Percentiles rank a stretch among this genome's conserved stretches.
These are phyloP conservation scores for Gynostemma pentaphyllum DNA, from an alignment of 306 rosid genomes.

Conservation along the genomic window DNA sequence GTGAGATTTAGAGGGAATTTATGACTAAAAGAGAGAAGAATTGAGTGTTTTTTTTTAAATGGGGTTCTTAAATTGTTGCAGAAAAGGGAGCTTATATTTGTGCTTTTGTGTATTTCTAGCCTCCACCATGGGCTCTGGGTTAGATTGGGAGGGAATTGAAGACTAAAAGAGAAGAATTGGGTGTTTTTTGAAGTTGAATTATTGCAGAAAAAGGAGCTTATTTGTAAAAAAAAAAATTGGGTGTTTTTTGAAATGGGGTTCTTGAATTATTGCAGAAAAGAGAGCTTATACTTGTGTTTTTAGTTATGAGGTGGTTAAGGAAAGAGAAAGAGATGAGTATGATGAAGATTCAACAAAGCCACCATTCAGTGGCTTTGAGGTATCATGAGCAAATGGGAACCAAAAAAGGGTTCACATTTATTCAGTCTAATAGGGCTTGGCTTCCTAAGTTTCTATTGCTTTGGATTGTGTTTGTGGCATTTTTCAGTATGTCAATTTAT, in stretches of 20 bases:
- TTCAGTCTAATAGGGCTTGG: slow-evolving; percentile 72
- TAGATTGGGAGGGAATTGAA: background rate
- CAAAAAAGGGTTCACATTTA: slow-evolving; percentile 52
- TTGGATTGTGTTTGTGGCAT: slow-evolving; percentile 49
- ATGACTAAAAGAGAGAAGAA: no score
- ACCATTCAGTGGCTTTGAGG: slow-evolving; percentile 55
- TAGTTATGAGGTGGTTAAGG: slow-evolving; percentile 35
- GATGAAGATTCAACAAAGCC: slow-evolving; percentile 47
- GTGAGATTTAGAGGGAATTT: background rate
- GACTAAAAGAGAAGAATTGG: no score
- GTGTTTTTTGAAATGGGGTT: background rate
- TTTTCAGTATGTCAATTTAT: slow-evolving; percentile 38
- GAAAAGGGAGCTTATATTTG: slow-evolving; percentile 18
- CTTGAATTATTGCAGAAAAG: slow-evolving; percentile 13
- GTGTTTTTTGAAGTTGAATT: no score
- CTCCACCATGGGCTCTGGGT: no score
- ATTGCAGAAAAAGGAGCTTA: background rate
- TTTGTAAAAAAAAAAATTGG: background rate
- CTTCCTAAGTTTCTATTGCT: slow-evolving; percentile 45
- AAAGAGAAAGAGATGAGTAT: slow-evolving; percentile 15
- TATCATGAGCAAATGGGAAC: slow-evolving; percentile 58
- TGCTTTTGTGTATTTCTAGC: no score
- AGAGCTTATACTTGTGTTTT: slow-evolving; percentile 8
- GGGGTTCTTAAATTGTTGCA: background rate
- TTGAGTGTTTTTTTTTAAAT: no score